Base-by-base conservation (phyloP, 257 asterid genomes). In the Solanum medicagineum region DNA sequence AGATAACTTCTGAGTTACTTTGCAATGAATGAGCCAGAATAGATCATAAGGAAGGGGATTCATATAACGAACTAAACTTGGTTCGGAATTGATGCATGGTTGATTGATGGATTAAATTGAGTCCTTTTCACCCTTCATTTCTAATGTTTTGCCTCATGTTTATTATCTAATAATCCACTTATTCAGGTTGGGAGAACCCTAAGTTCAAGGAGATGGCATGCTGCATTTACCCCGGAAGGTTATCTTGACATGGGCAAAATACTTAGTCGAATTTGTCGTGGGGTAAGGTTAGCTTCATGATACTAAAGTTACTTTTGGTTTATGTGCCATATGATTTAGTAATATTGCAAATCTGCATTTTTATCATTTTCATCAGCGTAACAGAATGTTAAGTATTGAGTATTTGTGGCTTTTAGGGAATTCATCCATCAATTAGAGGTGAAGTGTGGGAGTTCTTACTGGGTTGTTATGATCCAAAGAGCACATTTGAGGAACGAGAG, bases 381-480 rank as follows among this genome's bases (percentile, higher is more conserved):
- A 17, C 81, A 74, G n/a, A 75, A 75, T 75, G 16, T 8, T 75
- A 14, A 75, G 45, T 24, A 49, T 49, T 13, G 36, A 75, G 44
- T 47, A 75, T 75, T 51, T 2, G 24, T 75, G 62, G 82, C 2
- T 75, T 75, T 74, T 88, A 97, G 98, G 99, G 99, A 40, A 90
- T 97, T 86, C 99, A 97, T 84, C 98, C 99, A 79, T 90, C 99
- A 32, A 94, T 97, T 84, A 94, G 98, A 92, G 98, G 98, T 85
- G 99, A 95, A 88, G 99, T 97, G 84, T 97, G 99, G 99, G 99
- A 97, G 83, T 97, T 97, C 88, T 91, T 97, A 81, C 89, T 97
- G 91, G 99, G 98, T 55, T 95, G 98, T 89, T 97, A 89, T 85
- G 98, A 94, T 82, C 94, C 99, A 62, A 88, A 86, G 90, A 95